Evolutionary conservation across 768 basidiomycete species (phyloP).

Genomic region (Hericium coralloides): DNA sequence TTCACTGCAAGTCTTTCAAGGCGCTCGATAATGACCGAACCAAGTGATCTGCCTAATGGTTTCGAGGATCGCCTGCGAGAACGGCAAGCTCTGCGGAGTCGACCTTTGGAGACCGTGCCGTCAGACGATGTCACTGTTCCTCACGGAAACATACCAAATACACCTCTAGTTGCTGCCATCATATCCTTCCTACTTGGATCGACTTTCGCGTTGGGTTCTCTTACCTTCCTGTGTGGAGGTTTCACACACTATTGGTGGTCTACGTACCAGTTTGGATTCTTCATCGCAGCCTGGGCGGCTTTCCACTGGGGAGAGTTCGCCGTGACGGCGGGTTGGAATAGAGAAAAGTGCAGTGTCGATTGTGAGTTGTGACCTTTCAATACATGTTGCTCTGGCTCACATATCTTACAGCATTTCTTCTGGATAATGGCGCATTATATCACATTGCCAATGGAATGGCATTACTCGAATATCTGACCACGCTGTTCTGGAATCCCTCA

Average conservation of each 20-base stretch:
- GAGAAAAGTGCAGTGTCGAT: slow-evolving; percentile 84
- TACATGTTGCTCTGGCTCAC: neutral
- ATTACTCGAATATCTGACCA: slow-evolving; percentile 69
- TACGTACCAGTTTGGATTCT: slow-evolving; percentile 75
- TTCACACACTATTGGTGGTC: slow-evolving; percentile 45
- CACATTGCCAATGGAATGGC: slow-evolving; percentile 78
- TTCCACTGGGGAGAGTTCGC: slow-evolving; percentile 96
- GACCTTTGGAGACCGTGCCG: slow-evolving; percentile 50
- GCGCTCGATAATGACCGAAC: neutral
- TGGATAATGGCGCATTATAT: slow-evolving; percentile 85
- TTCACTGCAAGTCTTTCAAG: too few relatives aligned
- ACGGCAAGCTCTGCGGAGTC: slow-evolving; percentile 23
- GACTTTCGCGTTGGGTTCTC: slow-evolving; percentile 49
- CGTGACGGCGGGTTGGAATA: slow-evolving; percentile 93
- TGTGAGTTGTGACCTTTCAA: slow-evolving; percentile 46
- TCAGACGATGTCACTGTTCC: slow-evolving; percentile 22
- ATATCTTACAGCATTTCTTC: slow-evolving; percentile 63
- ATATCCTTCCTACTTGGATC: slow-evolving; percentile 85
- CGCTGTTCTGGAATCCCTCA: slow-evolving; percentile 55
- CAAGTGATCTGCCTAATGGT: slow-evolving; percentile 12
- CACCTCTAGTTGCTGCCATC: slow-evolving; percentile 66
- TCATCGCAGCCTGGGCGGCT: slow-evolving; percentile 69
- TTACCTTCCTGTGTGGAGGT: slow-evolving; percentile 41
- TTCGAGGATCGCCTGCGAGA: slow-evolving; percentile 38
- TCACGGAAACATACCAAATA: slow-evolving; percentile 74